Conservation (phyloP, 2,329 filamentous ascomycete genomes). For the Diaporthe helianthi region DNA sequence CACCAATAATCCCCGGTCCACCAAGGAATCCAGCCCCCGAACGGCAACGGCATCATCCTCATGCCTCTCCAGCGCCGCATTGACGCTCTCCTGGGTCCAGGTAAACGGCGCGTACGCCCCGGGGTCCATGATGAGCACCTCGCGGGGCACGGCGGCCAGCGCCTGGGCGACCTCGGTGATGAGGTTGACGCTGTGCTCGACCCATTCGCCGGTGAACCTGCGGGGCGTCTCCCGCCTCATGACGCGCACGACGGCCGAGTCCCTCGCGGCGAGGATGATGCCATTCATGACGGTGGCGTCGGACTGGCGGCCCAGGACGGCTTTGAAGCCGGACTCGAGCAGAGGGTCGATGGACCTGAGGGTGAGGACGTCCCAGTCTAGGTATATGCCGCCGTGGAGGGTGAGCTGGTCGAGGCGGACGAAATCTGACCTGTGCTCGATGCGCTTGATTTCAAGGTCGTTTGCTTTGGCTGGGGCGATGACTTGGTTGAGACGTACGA, state of each 20-base stretch:
- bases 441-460: conserved; percentile 34
- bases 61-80: not conserved
- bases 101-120: conserved; percentile 39
- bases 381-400: conserved; percentile 41
- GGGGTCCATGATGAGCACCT: conserved; percentile 40
- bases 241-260: conserved; percentile 36
- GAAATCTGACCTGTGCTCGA: conserved; percentile 42
- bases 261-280: conserved; percentile 30
- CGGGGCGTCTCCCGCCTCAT: conserved; percentile 35
- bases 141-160: conserved; percentile 36
- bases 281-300: conserved; percentile 28
- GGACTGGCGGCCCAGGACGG: conserved; percentile 39
- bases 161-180: conserved; percentile 40
- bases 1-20: not conserved
- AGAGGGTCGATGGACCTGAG: conserved; percentile 38
- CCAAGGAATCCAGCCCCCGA: not conserved
- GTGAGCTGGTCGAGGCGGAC: conserved; percentile 39
- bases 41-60: not conserved
- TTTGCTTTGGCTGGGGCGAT: conserved; percentile 34
- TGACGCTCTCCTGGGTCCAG: conserved; percentile 35
- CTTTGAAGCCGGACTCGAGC: conserved; percentile 38
- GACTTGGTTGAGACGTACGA: conserved; percentile 35
- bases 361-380: conserved; percentile 41
- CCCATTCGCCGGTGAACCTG: conserved; percentile 40
- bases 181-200: conserved; percentile 36